phyloP scores from a whole-genome alignment of 2,329 filamentous ascomycete genomes.

The Phialocephala sp. region DNA sequence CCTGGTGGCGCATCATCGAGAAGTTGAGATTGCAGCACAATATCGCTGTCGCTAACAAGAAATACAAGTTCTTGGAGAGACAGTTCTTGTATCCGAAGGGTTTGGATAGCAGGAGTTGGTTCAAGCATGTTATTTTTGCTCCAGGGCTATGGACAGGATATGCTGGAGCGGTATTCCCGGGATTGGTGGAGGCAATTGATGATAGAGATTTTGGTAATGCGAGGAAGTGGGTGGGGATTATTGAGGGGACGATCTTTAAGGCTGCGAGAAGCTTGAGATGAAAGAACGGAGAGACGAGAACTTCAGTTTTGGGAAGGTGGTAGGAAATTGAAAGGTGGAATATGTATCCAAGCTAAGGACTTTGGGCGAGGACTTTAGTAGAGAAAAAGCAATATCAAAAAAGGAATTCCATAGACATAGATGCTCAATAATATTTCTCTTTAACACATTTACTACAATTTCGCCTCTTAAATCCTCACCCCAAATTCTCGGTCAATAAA shows the following conservation, averaged over 20 bases:
- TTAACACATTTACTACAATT: too few species aligned
- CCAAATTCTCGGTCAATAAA: too few species aligned
- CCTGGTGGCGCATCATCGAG: constrained; percentile 80
- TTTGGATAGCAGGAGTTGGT: constrained; percentile 82
- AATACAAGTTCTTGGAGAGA: constrained; percentile 85
- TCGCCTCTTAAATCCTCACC: too few species aligned
- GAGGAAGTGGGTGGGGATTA: constrained; percentile 63
- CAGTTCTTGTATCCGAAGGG: constrained; percentile 78
- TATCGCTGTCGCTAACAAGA: constrained; percentile 72
- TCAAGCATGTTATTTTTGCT: constrained; percentile 94
- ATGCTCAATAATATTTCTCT: too few species aligned
- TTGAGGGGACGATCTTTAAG: constrained; percentile 55
- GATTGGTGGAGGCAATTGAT: constrained; percentile 67
- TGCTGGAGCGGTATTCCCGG: constrained; percentile 72
- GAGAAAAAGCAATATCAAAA: too few species aligned
- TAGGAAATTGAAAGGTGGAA: too few species aligned
- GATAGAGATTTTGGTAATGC: constrained; percentile 62
- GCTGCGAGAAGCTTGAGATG: constrained; percentile 50
- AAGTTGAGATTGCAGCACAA: constrained; percentile 67
- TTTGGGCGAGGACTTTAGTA: too few species aligned
- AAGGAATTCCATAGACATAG: too few species aligned
- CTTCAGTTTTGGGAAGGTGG: too few species aligned
- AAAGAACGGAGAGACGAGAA: too few species aligned
- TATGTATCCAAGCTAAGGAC: too few species aligned
- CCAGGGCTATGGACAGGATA: constrained; percentile 93